These are phyloP conservation scores for Meyerozyma sp. DNA, from an alignment of 1,139 yeast genomes.

Conservation along the genomic window DNA sequence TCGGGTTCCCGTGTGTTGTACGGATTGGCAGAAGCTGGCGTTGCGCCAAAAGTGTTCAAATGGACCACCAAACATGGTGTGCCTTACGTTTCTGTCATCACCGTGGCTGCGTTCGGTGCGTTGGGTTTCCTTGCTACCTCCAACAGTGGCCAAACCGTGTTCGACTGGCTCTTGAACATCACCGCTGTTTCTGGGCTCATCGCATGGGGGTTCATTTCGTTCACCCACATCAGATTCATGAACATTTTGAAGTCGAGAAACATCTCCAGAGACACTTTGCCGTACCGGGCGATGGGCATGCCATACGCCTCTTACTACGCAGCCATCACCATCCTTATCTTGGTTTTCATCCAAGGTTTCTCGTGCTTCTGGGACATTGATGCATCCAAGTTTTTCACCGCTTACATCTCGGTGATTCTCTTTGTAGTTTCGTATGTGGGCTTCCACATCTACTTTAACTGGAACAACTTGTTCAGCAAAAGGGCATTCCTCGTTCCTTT, in stretches of 20 bases:
- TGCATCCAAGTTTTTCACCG: slow-evolving; percentile 55
- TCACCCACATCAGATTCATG: slow-evolving; percentile 67
- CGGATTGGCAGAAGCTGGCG: slow-evolving; percentile 56
- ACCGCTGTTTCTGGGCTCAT: slow-evolving; percentile 73
- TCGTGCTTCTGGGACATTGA: slow-evolving; percentile 51
- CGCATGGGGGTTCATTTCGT: slow-evolving; percentile 66
- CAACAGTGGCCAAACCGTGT: slow-evolving; percentile 60
- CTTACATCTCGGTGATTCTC: slow-evolving; percentile 59
- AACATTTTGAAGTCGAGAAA: slow-evolving; percentile 47
- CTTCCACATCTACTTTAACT: slow-evolving; percentile 46
- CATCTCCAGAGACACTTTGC: slow-evolving; percentile 59
- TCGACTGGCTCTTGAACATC: slow-evolving; percentile 79
- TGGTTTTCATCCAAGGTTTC: slow-evolving; percentile 70
- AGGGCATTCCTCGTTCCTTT: slow-evolving; percentile 34
- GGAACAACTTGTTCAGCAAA: slow-evolving; percentile 23
- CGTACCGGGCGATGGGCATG: slow-evolving; percentile 64
- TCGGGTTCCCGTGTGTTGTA: slow-evolving; percentile 70
- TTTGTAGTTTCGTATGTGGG: slow-evolving; percentile 48
- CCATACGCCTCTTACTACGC: slow-evolving; percentile 63
- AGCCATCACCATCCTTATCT: slow-evolving; percentile 41
- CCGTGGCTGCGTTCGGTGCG: slow-evolving; percentile 58
- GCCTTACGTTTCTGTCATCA: slow-evolving; percentile 55
- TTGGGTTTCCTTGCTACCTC: slow-evolving; percentile 65
- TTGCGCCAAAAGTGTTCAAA: slow-evolving; percentile 55
- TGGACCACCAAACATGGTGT: slow-evolving; percentile 59